A percentile compares a stretch with the other conserved stretches of the same genome.
Conservation (phyloP, 1,139 yeast genomes). For the Blastobotrys petasosporus region DNA sequence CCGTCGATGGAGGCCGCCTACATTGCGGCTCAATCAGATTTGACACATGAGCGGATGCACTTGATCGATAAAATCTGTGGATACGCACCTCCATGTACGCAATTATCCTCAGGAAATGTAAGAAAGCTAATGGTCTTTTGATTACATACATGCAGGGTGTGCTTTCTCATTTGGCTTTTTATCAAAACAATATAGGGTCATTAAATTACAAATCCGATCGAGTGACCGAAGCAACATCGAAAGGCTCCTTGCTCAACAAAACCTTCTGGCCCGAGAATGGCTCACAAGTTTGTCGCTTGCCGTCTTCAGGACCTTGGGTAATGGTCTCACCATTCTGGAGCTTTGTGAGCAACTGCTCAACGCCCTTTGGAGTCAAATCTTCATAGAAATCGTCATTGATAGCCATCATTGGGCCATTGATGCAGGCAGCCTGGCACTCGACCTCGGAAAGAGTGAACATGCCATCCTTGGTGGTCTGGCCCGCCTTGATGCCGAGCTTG, state of each 20-base stretch:
- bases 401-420: conserved; percentile 85
- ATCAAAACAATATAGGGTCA: no score
- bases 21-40: no score
- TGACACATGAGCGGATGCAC: no score
- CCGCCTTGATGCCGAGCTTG: conserved; percentile 62
- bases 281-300: conserved; percentile 63
- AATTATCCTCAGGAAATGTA: no score
- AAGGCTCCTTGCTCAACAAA: conserved; percentile 55
- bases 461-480: conserved; percentile 72
- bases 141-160: no score
- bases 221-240: conserved; percentile 59
- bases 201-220: conserved; percentile 30
- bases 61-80: no score
- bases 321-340: conserved; percentile 59
- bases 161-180: no score
- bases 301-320: conserved; percentile 62
- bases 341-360: conserved; percentile 55
- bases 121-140: no score
- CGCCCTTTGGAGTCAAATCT: conserved; percentile 68
- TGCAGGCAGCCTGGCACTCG: conserved; percentile 90
- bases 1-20: no score
- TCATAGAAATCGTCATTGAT: conserved; percentile 79
- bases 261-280: conserved; percentile 69
- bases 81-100: no score
- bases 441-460: conserved; percentile 81